phyloP scores from a whole-genome alignment of 495 filamentous ascomycete genomes.

The Chaetomium fimeti region DNA sequence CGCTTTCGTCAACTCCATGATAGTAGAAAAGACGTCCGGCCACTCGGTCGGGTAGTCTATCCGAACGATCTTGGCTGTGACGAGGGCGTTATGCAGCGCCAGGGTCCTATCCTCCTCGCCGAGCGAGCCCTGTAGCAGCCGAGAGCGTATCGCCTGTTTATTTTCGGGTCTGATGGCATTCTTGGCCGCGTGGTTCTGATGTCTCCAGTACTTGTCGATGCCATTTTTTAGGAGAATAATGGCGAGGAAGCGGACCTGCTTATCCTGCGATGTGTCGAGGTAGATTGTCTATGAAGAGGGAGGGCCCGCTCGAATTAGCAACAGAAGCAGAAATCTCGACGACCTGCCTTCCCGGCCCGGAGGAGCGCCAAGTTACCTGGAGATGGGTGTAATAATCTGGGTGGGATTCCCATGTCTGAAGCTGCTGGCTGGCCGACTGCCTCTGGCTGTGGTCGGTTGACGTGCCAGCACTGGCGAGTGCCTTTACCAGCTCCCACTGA shows the following conservation, averaged over 20 bases:
- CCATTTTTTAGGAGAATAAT: conserved; percentile 95
- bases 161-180: conserved; percentile 72
- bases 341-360: not conserved
- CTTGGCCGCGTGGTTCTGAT: conserved; percentile 51
- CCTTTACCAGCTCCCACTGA: conserved; percentile 67
- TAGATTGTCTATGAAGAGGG: conserved; percentile 60
- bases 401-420: conserved; percentile 80
- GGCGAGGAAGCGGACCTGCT: conserved; percentile 78
- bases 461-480: conserved; percentile 68
- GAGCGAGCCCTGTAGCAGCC: conserved; percentile 68
- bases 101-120: conserved; percentile 70
- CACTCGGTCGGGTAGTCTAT: conserved; percentile 88
- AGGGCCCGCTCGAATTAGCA: conserved; percentile 6
- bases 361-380: conserved; percentile 55
- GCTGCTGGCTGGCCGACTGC: conserved; percentile 75
- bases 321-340: not conserved
- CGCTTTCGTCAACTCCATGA: conserved; percentile 60
- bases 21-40: conserved; percentile 56
- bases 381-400: conserved; percentile 72
- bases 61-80: conserved; percentile 81
- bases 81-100: conserved; percentile 81
- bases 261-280: conserved; percentile 69
- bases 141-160: conserved; percentile 69
- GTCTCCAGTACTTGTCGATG: conserved; percentile 92
- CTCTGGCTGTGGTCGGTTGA: conserved; percentile 73